These are phyloP conservation scores for Ogataea paradorogensis DNA, from an alignment of 805 yeast genomes.

Conservation along the genomic window DNA sequence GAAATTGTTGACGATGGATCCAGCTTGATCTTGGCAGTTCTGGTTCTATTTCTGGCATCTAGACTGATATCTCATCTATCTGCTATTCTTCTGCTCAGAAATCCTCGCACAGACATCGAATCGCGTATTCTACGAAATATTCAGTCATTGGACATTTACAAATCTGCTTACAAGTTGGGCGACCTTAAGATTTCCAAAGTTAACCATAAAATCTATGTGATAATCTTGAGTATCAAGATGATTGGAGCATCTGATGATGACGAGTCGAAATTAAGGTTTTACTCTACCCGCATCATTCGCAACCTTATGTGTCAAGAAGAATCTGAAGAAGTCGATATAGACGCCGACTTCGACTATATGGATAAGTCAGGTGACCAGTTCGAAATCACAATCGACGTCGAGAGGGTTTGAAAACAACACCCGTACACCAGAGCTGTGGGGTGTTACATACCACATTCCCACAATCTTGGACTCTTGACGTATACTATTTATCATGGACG, in stretches of 20 bases:
- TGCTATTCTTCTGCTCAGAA: slow-evolving; percentile 49
- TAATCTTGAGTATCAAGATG: slow-evolving; percentile 55
- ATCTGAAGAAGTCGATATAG: slow-evolving; percentile 13
- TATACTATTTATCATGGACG: slow-evolving; percentile 4
- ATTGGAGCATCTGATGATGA: slow-evolving; percentile 72
- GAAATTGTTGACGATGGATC: slow-evolving; percentile 25
- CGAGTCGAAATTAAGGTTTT: slow-evolving; percentile 54
- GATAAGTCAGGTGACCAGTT: slow-evolving; percentile 32
- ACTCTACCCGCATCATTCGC: slow-evolving; percentile 42
- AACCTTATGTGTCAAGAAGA: slow-evolving; percentile 29
- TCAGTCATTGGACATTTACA: slow-evolving; percentile 49
- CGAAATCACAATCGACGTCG: slow-evolving; percentile 45
- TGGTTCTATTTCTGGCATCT: slow-evolving; percentile 27
- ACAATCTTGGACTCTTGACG: slow-evolving; percentile 1
- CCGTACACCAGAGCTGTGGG: slow-evolving; percentile 3
- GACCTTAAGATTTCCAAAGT: slow-evolving; percentile 57
- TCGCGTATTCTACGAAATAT: slow-evolving; percentile 44
- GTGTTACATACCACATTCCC: not conserved
- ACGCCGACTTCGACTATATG: slow-evolving; percentile 27
- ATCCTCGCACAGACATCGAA: slow-evolving; percentile 42
- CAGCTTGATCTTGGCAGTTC: slow-evolving; percentile 24
- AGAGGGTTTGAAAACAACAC: slow-evolving; percentile 15
- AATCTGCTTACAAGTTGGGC: slow-evolving; percentile 45
- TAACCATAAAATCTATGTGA: slow-evolving; percentile 57
- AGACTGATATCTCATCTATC: slow-evolving; percentile 49